Conservation (phyloP, 345 rosid genomes). For the Populus davidiana region DNA sequence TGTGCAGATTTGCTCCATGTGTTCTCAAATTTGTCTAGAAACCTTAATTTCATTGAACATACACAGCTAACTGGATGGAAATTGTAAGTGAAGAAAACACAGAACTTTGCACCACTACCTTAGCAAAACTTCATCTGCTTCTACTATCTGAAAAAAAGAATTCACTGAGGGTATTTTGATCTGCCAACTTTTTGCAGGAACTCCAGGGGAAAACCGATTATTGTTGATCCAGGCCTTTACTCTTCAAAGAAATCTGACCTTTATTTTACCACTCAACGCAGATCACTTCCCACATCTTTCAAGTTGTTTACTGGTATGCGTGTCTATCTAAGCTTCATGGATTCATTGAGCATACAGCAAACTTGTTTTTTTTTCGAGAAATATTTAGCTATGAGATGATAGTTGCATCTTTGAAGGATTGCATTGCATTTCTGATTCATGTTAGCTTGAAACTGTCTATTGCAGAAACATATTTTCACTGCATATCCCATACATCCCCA, state of each 20-base stretch:
- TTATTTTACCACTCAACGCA: constrained; percentile 83
- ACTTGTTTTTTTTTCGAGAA: neutral
- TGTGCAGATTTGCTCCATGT: constrained; percentile 71
- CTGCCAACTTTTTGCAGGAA: constrained; percentile 44
- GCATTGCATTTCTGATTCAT: neutral
- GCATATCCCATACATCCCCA: no score
- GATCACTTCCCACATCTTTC: constrained; percentile 84
- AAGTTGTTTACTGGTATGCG: constrained; percentile 77
- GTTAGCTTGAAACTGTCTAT: neutral
- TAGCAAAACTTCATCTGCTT: neutral
- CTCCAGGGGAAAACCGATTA: constrained; percentile 80
- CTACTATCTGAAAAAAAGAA: neutral
- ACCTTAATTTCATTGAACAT: constrained; percentile 79
- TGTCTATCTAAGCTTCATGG: constrained; percentile 6
- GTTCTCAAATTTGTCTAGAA: constrained; percentile 72
- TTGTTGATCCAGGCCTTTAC: constrained; percentile 93
- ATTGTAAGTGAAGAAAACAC: constrained; percentile 54
- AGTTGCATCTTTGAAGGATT: neutral
- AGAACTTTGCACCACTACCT: neutral
- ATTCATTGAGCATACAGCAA: neutral
- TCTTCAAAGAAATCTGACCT: constrained; percentile 81
- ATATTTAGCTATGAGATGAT: neutral
- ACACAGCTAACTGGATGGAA: constrained; percentile 82
- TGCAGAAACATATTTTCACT: neutral
- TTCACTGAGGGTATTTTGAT: neutral